phyloP scores from a whole-genome alignment of 2,329 filamentous ascomycete species.

The Cyphellophora attinorum region DNA sequence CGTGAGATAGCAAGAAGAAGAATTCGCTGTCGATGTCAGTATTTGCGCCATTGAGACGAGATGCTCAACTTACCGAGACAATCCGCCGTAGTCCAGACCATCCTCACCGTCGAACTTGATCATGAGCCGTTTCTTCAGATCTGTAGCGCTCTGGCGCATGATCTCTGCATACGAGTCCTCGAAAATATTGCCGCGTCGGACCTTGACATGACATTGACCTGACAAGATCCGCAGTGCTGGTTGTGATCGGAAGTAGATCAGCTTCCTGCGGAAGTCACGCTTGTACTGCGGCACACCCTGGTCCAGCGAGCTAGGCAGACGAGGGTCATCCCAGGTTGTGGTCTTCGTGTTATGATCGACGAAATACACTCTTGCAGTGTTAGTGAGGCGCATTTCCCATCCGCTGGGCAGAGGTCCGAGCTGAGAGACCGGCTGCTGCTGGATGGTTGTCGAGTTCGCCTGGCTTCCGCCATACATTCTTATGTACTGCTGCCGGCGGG shows the following conservation, averaged over 20 bases:
- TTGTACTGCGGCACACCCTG: slow-evolving; percentile 99
- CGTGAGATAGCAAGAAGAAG: slow-evolving; percentile 97
- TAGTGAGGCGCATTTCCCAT: slow-evolving; percentile 99
- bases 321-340: slow-evolving; percentile 96
- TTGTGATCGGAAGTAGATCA: slow-evolving; percentile 98
- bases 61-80: no score
- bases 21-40: slow-evolving; percentile 65
- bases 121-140: slow-evolving; percentile 97
- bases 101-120: slow-evolving; percentile 99
- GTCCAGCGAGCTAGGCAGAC: slow-evolving; percentile 87
- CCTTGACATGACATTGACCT: slow-evolving; percentile 96
- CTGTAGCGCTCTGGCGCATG: slow-evolving; percentile 87
- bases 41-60: slow-evolving; percentile 24
- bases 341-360: slow-evolving; percentile 99
- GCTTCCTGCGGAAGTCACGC: slow-evolving; percentile 92
- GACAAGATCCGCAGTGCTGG: slow-evolving; percentile 90
- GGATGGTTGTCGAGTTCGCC: slow-evolving; percentile 63
- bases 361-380: slow-evolving; percentile 96
- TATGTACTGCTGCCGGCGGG: slow-evolving; percentile 93
- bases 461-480: slow-evolving; percentile 87
- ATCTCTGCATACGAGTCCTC: slow-evolving; percentile 99
- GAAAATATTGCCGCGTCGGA: slow-evolving; percentile 91
- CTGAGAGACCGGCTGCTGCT: slow-evolving; percentile 95
- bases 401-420: slow-evolving; percentile 89
- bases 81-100: slow-evolving; percentile 91